Base-by-base conservation (phyloP, 2,329 filamentous ascomycete species). In the Blastomyces parvus region DNA sequence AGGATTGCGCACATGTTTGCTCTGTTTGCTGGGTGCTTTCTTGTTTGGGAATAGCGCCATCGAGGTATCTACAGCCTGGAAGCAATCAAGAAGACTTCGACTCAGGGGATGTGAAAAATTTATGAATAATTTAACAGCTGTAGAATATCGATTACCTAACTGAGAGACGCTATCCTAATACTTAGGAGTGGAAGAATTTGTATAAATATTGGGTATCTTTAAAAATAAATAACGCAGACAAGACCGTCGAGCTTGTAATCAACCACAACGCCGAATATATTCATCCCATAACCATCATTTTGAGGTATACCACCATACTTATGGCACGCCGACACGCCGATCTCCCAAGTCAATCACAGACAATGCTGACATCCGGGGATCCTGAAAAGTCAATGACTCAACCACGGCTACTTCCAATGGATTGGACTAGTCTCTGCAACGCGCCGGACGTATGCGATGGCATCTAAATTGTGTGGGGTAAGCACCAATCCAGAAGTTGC, bases 21-120 rank as follows among this genome's bases (percentile, higher is more conserved):
- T 61, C 59, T 65, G 65, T 67, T 67, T 67, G 65, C 57, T 57
- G 33, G 38, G 27, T 27, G 6, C 48, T 56, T 11, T 11, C 42
- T 5, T 42, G 57, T 58, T 58, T 25, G 36, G 55, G 50, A 25
- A 53, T 53, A 53, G 50, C 14, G 25, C 14, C 42, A 3, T 5
- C 4, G 14, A 17, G 2, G 1, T 44, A n/a, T 44, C 19, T 44
- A 6, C 40, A 44, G 42, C 36, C 9, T 11, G 36, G 7, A 36
- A 42, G 11, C 2, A 40, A 40, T 14, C 14, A 40, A 40, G 38
- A 14, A 42, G 40, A 42, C 11, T 36, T n/a, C n/a, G n/a, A n/a
- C 9, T 11, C 33, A 36, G 1, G 30, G 30, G 3, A 36, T 36
- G 33, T 36, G 33, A 9, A 36, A 9, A 36, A 36, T 36, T 9